Percentiles rank a stretch among this genome's conserved stretches.
phyloP scores from a whole-genome alignment of 78 protist genomes.

The Trichosphaerium sp. region DNA sequence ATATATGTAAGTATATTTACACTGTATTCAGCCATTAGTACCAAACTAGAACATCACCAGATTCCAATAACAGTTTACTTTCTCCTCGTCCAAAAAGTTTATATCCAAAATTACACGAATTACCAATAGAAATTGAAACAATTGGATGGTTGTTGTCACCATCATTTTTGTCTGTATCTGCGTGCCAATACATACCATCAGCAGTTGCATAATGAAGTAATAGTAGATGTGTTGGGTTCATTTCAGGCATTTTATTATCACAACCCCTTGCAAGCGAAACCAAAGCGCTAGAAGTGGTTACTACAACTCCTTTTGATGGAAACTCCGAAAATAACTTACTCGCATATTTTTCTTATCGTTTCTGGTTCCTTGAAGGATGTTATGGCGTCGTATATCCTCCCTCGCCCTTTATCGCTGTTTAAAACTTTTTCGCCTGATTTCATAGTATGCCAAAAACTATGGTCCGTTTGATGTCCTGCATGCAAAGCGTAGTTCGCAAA shows the following conservation, averaged over 20 bases:
- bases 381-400: conserved; percentile 1
- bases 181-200: conserved; percentile 6
- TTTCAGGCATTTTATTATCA: not conserved
- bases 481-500: too few species aligned
- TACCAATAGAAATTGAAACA: conserved; percentile 3
- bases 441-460: too few species aligned
- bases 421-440: too few species aligned
- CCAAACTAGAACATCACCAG: conserved; percentile 11
- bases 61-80: not conserved
- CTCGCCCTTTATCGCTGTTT: not conserved
- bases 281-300: not conserved
- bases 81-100: not conserved
- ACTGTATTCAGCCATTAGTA: too few species aligned
- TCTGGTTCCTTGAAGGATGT: too few species aligned
- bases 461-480: too few species aligned
- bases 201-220: not conserved
- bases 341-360: too few species aligned
- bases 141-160: conserved; percentile 2
- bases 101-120: not conserved
- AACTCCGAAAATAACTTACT: too few species aligned
- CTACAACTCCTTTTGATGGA: not conserved
- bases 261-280: not conserved
- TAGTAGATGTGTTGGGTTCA: conserved; percentile 1
- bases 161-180: conserved; percentile 1
- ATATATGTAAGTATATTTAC: too few species aligned